Evolutionary conservation across 768 basidiomycete species (phyloP).

Genomic region (Amanita exitialis): DNA sequence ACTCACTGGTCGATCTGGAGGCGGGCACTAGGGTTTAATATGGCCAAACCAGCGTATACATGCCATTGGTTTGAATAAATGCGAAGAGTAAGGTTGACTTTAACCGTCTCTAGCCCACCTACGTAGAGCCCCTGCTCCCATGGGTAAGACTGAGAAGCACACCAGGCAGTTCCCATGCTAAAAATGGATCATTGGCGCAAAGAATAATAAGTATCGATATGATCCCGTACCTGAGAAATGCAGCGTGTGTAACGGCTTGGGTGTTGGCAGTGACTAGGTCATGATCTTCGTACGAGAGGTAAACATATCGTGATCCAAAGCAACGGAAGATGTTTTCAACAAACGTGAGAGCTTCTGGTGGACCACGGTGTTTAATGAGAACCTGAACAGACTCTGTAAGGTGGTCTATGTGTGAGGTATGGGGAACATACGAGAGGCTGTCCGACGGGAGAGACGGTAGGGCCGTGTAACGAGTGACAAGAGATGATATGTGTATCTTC

Average conservation of each 20-base stretch:
- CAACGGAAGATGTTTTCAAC: constrained; percentile 79
- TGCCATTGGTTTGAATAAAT: constrained; percentile 99
- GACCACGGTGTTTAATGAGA: constrained; percentile 78
- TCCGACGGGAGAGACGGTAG: constrained; percentile 75
- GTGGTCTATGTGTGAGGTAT: not conserved
- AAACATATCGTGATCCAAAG: constrained; percentile 78
- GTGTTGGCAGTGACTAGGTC: constrained; percentile 96
- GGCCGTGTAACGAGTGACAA: constrained; percentile 91
- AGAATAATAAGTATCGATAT: not conserved
- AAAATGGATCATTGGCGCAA: not conserved
- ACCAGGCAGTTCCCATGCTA: constrained; percentile 99
- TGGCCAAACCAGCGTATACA: constrained; percentile 97
- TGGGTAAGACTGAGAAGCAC: constrained; percentile 64
- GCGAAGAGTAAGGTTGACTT: constrained; percentile 92
- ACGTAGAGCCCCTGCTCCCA: constrained; percentile 96
- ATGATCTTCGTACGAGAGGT: constrained; percentile 94
- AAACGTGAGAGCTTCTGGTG: constrained; percentile 57
- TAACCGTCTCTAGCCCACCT: constrained; percentile 95
- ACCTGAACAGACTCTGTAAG: constrained; percentile 38
- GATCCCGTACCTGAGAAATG: constrained; percentile 75
- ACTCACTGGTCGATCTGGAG: constrained; percentile 71
- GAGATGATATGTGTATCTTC: constrained; percentile 83
- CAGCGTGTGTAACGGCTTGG: constrained; percentile 96
- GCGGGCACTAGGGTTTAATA: constrained; percentile 87
- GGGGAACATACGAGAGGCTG: constrained; percentile 66